These are phyloP conservation scores for Chaetomiaceae sp. DNA, from an alignment of 2,329 filamentous ascomycete species.

Conservation along the genomic window DNA sequence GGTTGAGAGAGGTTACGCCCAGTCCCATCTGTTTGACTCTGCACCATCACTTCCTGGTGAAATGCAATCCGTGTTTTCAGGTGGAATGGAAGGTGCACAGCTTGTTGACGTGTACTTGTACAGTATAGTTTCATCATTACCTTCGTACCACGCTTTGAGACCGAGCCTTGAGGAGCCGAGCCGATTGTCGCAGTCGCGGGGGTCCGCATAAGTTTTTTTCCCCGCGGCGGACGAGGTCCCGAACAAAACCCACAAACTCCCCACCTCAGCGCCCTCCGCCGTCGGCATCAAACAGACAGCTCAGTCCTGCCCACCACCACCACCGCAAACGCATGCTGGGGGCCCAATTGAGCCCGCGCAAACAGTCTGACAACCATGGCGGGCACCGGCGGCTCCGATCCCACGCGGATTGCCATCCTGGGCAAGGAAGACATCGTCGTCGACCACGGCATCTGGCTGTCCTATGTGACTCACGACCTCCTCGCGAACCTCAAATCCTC, in stretches of 20 bases:
- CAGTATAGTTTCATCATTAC: too few species aligned
- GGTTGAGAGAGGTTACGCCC: too few species aligned
- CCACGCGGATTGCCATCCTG: conserved; percentile 70
- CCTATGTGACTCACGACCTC: conserved; percentile 76
- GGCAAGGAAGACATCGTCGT: conserved; percentile 88
- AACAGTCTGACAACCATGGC: conserved; percentile 23
- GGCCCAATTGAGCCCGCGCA: conserved; percentile 22
- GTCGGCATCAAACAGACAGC: neutral
- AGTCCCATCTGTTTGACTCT: too few species aligned
- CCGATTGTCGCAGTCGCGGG: conserved; percentile 1
- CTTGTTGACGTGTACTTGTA: too few species aligned
- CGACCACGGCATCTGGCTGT: conserved; percentile 84
- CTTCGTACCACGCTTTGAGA: too few species aligned
- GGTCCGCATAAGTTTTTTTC: conserved; percentile 21
- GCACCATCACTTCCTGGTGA: too few species aligned
- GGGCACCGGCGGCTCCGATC: conserved; percentile 31
- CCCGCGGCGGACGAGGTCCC: conserved; percentile 6
- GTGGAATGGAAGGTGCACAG: too few species aligned
- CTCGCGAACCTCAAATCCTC: conserved; percentile 73
- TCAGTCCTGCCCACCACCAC: neutral
- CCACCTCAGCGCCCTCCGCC: neutral
- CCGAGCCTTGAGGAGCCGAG: too few species aligned
- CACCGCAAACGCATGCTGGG: conserved; percentile 17
- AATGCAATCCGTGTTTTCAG: too few species aligned
- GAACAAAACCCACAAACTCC: conserved; percentile 2